phyloP scores from a whole-genome alignment of 257 asterid genomes.

The Nemophila menziesii region DNA sequence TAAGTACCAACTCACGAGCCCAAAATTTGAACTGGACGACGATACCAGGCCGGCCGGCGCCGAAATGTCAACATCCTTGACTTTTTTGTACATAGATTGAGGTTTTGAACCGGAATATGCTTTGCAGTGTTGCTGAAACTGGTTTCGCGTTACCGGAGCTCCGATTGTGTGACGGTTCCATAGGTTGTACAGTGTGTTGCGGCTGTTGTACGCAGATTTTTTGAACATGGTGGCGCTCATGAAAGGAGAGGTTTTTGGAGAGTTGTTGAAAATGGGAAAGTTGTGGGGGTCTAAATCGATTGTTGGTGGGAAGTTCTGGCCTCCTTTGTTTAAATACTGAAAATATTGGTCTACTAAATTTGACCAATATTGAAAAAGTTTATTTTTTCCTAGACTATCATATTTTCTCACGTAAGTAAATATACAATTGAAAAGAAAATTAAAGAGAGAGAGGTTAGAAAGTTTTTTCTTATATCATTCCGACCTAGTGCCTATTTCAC shows the following conservation, averaged over 20 bases:
- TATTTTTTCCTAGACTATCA: no score
- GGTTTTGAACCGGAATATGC: constrained; percentile 25
- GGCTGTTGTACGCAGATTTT: constrained; percentile 8
- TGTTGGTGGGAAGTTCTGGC: not conserved
- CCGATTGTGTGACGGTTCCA: constrained; percentile 8
- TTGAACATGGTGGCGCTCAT: constrained; percentile 10
- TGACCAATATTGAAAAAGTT: no score
- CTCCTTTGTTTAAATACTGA: no score
- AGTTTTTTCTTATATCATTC: no score
- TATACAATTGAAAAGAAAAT: no score
- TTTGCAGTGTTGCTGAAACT: constrained; percentile 21
- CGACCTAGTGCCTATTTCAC: no score
- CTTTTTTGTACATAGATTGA: constrained; percentile 9
- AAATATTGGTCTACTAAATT: no score
- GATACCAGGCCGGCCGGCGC: constrained; percentile 13
- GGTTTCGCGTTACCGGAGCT: constrained; percentile 10
- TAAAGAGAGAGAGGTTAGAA: no score
- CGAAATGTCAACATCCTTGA: constrained; percentile 2
- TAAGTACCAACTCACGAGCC: constrained; percentile 61
- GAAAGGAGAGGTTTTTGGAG: constrained; percentile 6
- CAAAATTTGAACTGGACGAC: constrained; percentile 20
- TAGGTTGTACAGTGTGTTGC: constrained; percentile 7
- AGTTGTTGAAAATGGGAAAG: not conserved
- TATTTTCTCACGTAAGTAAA: no score
- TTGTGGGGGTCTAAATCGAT: not conserved